A percentile compares a stretch with the other conserved stretches of the same genome.
Evolutionary conservation across 225 moss, liverwort and hornwort genomes (phyloP).

Genomic region (Marchantia polymorpha): DNA sequence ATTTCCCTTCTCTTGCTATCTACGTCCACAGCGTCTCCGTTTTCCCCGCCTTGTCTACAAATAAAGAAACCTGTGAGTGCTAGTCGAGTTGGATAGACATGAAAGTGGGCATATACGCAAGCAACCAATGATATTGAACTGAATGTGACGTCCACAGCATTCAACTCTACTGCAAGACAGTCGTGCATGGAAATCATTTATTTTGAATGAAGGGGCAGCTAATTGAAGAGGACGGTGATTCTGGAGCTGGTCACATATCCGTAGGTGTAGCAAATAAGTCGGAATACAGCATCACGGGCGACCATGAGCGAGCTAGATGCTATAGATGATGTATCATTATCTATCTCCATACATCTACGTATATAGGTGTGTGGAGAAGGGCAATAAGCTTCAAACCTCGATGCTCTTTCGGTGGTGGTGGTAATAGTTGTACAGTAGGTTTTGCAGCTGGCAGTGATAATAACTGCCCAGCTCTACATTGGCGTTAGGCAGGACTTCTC

Average conservation of each 20-base stretch:
- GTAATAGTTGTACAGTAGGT: not conserved
- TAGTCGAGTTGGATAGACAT: too few species aligned
- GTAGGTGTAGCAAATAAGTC: not conserved
- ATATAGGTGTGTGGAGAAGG: not conserved
- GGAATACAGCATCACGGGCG: not conserved
- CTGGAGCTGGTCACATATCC: not conserved
- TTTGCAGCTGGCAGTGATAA: not conserved
- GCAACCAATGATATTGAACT: not conserved
- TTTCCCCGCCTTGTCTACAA: too few species aligned
- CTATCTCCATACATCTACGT: too few species aligned
- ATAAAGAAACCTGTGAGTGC: too few species aligned
- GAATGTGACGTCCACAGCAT: not conserved
- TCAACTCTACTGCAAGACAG: not conserved
- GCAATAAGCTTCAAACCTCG: not conserved
- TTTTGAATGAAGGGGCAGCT: not conserved
- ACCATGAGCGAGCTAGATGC: not conserved
- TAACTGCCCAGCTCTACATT: not conserved
- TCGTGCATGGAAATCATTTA: not conserved
- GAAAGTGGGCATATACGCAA: too few species aligned
- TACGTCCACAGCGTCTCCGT: too few species aligned
- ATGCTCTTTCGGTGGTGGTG: not conserved
- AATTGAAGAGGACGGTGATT: not conserved
- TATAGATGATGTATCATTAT: not conserved
- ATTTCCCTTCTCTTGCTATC: too few species aligned
- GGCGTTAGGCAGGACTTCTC: not conserved